Evolutionary conservation across 2,329 filamentous ascomycete species (phyloP).

Genomic region (Cladosporium sp.): DNA sequence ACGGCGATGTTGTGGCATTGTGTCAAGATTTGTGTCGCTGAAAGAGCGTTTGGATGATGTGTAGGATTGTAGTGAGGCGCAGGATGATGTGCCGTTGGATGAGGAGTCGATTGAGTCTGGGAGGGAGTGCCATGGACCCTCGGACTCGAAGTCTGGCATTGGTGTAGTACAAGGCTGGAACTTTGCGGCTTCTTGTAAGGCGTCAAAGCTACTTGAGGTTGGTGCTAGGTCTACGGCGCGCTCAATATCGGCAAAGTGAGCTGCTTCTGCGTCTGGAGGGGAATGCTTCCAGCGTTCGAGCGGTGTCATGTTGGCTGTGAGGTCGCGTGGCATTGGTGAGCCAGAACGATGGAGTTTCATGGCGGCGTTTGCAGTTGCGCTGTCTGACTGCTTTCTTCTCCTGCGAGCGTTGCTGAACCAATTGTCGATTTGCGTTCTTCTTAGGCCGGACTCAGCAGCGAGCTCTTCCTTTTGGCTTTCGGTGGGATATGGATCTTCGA

Average conservation of each 20-base stretch:
- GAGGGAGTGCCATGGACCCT: background rate
- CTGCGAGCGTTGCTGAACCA: conserved; percentile 4
- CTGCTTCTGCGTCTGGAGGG: conserved; percentile 2
- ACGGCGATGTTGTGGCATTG: background rate
- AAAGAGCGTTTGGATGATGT: background rate
- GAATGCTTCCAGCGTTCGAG: conserved; percentile 3
- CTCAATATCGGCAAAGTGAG: background rate
- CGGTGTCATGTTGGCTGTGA: background rate
- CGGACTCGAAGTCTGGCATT: background rate
- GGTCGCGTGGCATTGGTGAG: background rate
- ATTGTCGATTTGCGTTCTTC: conserved; percentile 2
- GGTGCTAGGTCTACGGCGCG: background rate
- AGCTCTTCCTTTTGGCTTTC: background rate
- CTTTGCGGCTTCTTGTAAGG: background rate
- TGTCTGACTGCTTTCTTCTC: conserved; percentile 1
- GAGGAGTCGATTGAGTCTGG: background rate
- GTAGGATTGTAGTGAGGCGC: background rate
- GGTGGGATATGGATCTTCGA: background rate
- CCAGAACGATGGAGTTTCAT: background rate
- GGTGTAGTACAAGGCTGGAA: background rate
- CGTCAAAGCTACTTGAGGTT: background rate
- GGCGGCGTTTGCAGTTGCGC: background rate
- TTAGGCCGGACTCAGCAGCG: background rate
- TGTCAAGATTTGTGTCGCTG: background rate
- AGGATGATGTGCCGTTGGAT: background rate